These are phyloP conservation scores for Microcyclosporella mali DNA, from an alignment of 2,329 filamentous ascomycete species.

Conservation along the genomic window DNA sequence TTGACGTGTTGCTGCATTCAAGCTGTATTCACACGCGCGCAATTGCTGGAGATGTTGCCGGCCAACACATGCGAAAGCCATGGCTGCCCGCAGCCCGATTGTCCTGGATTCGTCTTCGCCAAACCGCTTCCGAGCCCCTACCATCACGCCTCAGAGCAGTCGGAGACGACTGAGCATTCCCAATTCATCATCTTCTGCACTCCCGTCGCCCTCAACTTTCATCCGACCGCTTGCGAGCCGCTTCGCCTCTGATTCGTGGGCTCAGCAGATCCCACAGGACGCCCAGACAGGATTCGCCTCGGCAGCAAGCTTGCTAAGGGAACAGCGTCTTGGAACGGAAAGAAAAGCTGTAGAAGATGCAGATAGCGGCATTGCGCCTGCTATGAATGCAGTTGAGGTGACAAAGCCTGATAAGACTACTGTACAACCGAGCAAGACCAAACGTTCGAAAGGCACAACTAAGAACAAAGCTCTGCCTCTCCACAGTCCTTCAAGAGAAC, in stretches of 20 bases:
- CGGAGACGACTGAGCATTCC: slow-evolving; percentile 1
- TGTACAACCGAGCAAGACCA: background rate
- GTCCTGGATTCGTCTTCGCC: slow-evolving; percentile 22
- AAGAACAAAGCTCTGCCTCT: background rate
- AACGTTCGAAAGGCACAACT: no score
- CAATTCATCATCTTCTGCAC: slow-evolving; percentile 16
- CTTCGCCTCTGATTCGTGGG: slow-evolving; percentile 10
- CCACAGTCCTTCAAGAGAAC: background rate
- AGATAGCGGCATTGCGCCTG: background rate
- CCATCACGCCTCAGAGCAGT: slow-evolving; percentile 15
- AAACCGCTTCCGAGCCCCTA: slow-evolving; percentile 12
- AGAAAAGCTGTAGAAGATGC: background rate
- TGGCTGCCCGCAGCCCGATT: slow-evolving; percentile 20
- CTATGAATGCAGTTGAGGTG: background rate
- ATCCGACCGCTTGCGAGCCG: background rate
- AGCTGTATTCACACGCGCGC: background rate
- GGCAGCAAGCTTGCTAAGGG: slow-evolving; percentile 12
- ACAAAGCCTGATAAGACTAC: slow-evolving; percentile 1
- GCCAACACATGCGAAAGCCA: slow-evolving; percentile 4
- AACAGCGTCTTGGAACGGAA: slow-evolving; percentile 2
- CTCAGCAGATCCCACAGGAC: slow-evolving; percentile 8
- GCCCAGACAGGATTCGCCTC: slow-evolving; percentile 12
- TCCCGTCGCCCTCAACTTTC: slow-evolving; percentile 15
- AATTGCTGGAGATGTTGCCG: slow-evolving; percentile 10
- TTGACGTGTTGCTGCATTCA: background rate